Evolutionary conservation across 306 rosid species (phyloP), one percentile per base, ranked within the genome.

Genomic region (Hippophae gyantsensis): DNA sequence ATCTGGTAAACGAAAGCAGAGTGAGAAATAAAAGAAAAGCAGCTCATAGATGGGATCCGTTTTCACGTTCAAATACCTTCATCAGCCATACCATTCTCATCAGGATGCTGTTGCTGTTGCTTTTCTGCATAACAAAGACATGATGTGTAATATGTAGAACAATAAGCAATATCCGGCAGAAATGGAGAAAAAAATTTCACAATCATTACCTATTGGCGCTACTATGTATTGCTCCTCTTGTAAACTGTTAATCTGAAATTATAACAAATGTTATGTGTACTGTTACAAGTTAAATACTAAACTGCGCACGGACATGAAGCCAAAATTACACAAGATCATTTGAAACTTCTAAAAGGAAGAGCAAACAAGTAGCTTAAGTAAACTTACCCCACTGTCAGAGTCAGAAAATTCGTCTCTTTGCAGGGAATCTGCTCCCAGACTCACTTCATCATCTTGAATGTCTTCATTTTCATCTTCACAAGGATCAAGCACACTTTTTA

Each of bases 161-260:
- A 57, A 51, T 10, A 74, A 13, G 41, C 60, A 51, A 47, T 10
- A 51, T 13, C 12, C 18, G 10, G 51, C 18, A 25, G 51, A 58
- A 45, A 6, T 9, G 60, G 38, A 12, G 49, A 59, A 44, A 25
- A 48, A 40, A 45, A 45, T 12, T 61, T 45, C 61, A 59, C 60
- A 58, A 63, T 62, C 27, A 67, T 49, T 82, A 87, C 98, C 92
- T 52, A 68, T 72, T 43, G 87, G 96, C 50, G 83, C 92, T 72
- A 87, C 84, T 66, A 83, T 57, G 64, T 81, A 87, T 54, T 60
- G 82, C 72, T 79, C 72, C 57, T 80, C 95, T 68, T 72, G 87
- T 43, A 86, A 72, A 57, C 80, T 81, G 72, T 75, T 79, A 60
- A 79, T 86, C 97, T 89, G 82, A 48, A 68, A 63, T 63, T 42